phyloP scores from a whole-genome alignment of 257 asterid genomes.

The Leptodermis oblonga region DNA sequence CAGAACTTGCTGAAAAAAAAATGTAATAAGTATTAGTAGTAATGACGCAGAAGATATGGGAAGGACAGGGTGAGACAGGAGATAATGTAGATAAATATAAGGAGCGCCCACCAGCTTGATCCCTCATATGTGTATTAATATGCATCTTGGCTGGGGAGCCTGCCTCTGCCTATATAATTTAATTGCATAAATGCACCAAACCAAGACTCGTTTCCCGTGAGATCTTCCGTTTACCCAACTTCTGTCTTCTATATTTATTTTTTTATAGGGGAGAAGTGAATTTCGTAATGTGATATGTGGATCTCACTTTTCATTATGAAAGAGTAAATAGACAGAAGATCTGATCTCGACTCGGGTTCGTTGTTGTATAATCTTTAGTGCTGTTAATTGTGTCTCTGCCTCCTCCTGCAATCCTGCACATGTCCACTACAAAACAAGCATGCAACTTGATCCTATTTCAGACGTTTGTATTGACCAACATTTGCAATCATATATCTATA shows the following conservation, averaged over 20 bases:
- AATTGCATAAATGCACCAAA: slow-evolving; percentile 15
- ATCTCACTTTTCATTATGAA: no score
- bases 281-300: no score
- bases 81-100: slow-evolving; percentile 36
- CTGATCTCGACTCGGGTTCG: no score
- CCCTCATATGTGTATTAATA: slow-evolving; percentile 14
- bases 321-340: no score
- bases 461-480: slow-evolving; percentile 13
- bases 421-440: slow-evolving; percentile 26
- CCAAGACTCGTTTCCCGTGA: no score
- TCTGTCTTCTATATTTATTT: no score
- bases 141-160: slow-evolving; percentile 20
- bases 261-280: no score
- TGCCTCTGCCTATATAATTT: no score
- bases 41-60: slow-evolving; percentile 37
- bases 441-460: slow-evolving; percentile 19
- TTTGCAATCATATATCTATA: background rate
- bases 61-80: slow-evolving; percentile 18
- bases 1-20: no score
- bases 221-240: no score
- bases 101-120: slow-evolving; percentile 29
- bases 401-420: slow-evolving; percentile 39
- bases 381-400: slow-evolving; percentile 20
- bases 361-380: no score
- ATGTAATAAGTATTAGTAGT: no score